These are phyloP conservation scores for Acanthamoeba royreba DNA, from an alignment of 208 protist genomes.

Conservation along the genomic window DNA sequence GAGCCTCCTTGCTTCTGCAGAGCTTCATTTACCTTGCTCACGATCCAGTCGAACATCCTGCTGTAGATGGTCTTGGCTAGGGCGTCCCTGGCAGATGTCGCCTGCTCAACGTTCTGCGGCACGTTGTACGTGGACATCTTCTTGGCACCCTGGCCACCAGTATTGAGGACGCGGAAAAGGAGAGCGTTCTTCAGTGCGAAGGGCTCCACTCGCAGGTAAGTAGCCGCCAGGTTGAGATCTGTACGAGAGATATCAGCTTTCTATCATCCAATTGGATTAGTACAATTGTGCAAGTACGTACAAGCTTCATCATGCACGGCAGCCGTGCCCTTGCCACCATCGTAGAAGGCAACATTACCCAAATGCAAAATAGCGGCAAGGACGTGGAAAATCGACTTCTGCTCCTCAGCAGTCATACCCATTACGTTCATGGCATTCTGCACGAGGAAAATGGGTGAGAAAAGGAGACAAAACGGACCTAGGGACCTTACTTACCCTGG, in stretches of 20 bases:
- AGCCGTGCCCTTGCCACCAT: conserved; percentile 69
- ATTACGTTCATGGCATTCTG: conserved; percentile 90
- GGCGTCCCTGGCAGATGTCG: conserved; percentile 64
- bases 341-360: conserved; percentile 81
- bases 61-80: conserved; percentile 81
- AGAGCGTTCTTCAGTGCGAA: conserved; percentile 41
- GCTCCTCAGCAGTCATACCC: conserved; percentile 75
- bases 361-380: conserved; percentile 81
- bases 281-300: conserved; percentile 27
- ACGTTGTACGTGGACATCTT: conserved; percentile 79
- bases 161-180: conserved; percentile 48
- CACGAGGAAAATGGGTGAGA: conserved; percentile 76
- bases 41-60: conserved; percentile 83
- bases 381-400: conserved; percentile 60
- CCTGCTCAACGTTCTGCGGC: conserved; percentile 51
- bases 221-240: conserved; percentile 10
- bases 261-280: background rate
- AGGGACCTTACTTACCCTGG: conserved; percentile 70
- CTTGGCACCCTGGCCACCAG: conserved; percentile 66
- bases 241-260: conserved; percentile 50
- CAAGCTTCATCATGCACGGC: background rate
- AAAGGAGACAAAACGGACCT: conserved; percentile 86
- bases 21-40: conserved; percentile 80
- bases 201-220: conserved; percentile 43
- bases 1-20: background rate